A percentile compares a stretch with the other conserved stretches of the same genome.
Evolutionary conservation across 331 rosid genomes (phyloP).

Genomic region (Pyrus hybrid): DNA sequence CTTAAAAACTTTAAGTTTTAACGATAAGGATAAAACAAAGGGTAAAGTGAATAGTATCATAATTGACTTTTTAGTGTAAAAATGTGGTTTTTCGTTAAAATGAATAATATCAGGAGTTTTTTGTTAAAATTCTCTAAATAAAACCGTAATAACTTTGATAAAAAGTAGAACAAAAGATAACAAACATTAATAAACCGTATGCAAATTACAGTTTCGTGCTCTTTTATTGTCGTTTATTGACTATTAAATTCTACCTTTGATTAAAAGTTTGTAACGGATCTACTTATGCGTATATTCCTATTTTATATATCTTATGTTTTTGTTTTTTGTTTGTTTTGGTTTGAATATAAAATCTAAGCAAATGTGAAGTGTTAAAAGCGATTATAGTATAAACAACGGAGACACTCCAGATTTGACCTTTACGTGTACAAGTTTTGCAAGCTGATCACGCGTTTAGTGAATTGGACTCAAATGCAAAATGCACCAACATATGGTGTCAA

Average conservation of each 20-base stretch:
- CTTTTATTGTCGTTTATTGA: too few relatives aligned
- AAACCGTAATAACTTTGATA: not conserved
- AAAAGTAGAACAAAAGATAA: not conserved
- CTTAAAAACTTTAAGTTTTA: too few relatives aligned
- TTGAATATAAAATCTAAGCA: not conserved
- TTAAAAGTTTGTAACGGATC: not conserved
- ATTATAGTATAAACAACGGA: not conserved
- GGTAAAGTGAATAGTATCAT: too few relatives aligned
- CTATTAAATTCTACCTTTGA: too few relatives aligned
- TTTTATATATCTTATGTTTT: too few relatives aligned
- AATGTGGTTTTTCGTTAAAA: too few relatives aligned
- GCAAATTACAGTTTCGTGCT: not conserved
- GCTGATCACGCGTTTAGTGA: not conserved
- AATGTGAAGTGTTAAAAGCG: not conserved
- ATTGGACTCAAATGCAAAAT: not conserved
- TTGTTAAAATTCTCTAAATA: too few relatives aligned
- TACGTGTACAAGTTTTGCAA: not conserved
- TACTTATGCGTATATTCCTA: not conserved
- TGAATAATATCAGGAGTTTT: too few relatives aligned
- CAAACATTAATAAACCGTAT: not conserved
- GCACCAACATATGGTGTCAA: not conserved
- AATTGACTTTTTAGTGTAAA: too few relatives aligned
- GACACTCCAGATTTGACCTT: slow-evolving; percentile 3
- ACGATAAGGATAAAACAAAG: too few relatives aligned
- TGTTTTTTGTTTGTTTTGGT: too few relatives aligned